Evolutionary conservation across 139 green algal genomes (phyloP), one percentile per base, ranked within the genome.

Genomic region (Chlamydomonas incerta): DNA sequence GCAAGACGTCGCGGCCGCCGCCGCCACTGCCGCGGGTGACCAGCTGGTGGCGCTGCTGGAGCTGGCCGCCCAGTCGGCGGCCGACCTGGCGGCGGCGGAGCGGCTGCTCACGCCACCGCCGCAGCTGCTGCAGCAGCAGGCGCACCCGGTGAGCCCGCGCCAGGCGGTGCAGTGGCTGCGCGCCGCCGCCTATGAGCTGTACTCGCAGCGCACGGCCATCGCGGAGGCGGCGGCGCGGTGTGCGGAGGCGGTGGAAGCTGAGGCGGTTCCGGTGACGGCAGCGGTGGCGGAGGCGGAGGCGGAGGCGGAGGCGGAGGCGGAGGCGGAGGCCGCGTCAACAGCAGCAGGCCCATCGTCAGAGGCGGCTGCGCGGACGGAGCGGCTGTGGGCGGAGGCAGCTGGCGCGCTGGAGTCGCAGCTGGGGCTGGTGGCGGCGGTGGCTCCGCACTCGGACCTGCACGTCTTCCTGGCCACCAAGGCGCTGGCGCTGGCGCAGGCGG

Each of bases 361-460:
- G 28, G 37, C 34, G 2, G 4, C 41, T 10, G 76, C 62, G 26
- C 37, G 50, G 62, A 62, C 37, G 60, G 4, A 41, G 76, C 62
- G 47, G 24, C 47, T 3, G 18, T 6, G 17, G 23, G 37, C 21
- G 2, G 82, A 74, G 50, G 41, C 67, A 8, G 18, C 8, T 14
- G 52, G 17, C 33, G 83, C 65, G 47, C 55, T 88, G 63, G 31
- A 41, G 31, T 34, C 15, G 26, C 62, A 79, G 83, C 26, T 83
- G 62, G 47, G 17, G 0, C 37, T 83, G 37, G 72, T 31, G 26
- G 83, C 29, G 55, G 73, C 46, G 24, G 72, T 60, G 26, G 73
- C 83, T 24, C 72, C 72, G 26, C 3, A 14, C 72, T 72, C 37
- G 24, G 83, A 88, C 65, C 66, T 88, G 65, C 83, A 88, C 66